These are phyloP conservation scores for Elaeis oleifera DNA, from an alignment of 202 grass and related monocot species.

Conservation along the genomic window DNA sequence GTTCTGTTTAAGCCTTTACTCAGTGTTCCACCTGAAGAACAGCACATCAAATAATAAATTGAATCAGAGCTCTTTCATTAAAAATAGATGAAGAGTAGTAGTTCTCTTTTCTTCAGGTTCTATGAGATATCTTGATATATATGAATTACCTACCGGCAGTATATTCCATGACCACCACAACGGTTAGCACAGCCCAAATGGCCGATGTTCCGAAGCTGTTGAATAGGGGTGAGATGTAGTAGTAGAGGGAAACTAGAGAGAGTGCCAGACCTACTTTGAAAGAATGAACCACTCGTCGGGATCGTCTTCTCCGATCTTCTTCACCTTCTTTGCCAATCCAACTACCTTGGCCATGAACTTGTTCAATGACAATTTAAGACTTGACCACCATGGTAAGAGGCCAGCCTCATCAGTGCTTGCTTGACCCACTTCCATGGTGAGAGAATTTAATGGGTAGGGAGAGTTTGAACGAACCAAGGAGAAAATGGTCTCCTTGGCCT, in stretches of 20 bases:
- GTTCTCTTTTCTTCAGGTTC: neutral
- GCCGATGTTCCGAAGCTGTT: neutral
- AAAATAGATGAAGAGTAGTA: no score
- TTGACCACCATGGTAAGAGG: no score
- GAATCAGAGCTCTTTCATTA: no score
- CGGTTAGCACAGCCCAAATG: neutral
- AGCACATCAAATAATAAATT: neutral
- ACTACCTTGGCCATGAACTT: neutral
- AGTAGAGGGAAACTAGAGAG: neutral
- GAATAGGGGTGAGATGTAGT: neutral
- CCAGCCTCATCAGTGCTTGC: no score
- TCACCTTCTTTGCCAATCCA: constrained; percentile 3
- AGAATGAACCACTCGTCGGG: neutral
- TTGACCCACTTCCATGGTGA: no score
- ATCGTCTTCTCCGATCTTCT: neutral
- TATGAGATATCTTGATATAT: neutral
- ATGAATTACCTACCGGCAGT: neutral
- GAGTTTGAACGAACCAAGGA: no score
- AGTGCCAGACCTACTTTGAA: neutral
- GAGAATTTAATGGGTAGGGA: no score
- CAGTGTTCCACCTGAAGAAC: constrained; percentile 10
- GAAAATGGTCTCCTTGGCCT: no score
- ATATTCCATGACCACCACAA: constrained; percentile 1
- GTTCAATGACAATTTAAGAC: neutral
- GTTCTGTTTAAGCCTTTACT: constrained; percentile 19